A percentile compares a stretch with the other conserved stretches of the same genome.
Conservation (phyloP, 164 flowering plant species). For the Vitis rupestris region DNA sequence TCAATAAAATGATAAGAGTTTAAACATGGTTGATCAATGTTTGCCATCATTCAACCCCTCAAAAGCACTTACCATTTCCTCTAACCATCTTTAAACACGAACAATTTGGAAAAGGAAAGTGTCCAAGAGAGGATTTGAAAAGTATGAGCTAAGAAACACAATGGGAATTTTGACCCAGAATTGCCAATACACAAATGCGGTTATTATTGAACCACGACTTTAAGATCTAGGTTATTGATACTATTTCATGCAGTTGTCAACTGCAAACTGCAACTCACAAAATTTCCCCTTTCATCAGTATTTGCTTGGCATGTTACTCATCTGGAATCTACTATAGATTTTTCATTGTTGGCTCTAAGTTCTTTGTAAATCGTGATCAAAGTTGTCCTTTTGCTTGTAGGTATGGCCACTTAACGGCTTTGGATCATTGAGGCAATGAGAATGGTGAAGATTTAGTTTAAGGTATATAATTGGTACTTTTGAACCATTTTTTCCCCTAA, state of each 20-base stretch:
- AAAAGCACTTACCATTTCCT: too few species aligned
- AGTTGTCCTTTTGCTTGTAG: slow-evolving; percentile 11
- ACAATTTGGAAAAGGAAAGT: too few species aligned
- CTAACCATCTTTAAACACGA: too few species aligned
- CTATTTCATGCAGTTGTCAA: neutral
- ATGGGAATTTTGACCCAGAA: too few species aligned
- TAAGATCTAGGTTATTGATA: neutral
- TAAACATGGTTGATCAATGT: too few species aligned
- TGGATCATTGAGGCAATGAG: slow-evolving; percentile 26
- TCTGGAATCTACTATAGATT: neutral
- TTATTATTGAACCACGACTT: neutral
- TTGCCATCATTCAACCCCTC: too few species aligned
- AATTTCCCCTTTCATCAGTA: too few species aligned
- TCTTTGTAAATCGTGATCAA: neutral
- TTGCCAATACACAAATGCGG: too few species aligned
- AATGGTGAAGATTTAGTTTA: neutral
- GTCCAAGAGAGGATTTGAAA: too few species aligned
- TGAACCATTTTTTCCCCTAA: too few species aligned
- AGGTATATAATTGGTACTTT: neutral
- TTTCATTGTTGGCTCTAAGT: neutral
- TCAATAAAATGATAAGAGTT: too few species aligned
- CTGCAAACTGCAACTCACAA: neutral
- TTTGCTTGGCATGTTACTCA: neutral
- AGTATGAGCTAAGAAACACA: too few species aligned
- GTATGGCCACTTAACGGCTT: slow-evolving; percentile 44